These are phyloP conservation scores for Adansonia grandidieri DNA, from an alignment of 441 rosid genomes.

Conservation along the genomic window DNA sequence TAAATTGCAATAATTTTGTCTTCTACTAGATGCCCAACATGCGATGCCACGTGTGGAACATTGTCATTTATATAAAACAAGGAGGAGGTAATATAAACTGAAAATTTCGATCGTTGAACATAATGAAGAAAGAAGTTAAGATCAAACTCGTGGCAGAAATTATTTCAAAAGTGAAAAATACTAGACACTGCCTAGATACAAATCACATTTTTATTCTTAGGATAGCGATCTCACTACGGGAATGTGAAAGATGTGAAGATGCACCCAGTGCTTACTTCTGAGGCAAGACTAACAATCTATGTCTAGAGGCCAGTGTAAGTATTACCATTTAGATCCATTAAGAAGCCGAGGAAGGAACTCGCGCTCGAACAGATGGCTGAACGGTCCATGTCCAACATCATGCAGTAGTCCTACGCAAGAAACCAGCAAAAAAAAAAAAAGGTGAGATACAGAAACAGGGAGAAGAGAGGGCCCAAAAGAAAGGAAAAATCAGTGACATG, in stretches of 20 bases:
- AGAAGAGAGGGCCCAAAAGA: background rate
- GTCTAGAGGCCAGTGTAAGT: background rate
- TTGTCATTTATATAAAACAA: conserved; percentile 1
- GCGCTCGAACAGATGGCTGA: conserved; percentile 73
- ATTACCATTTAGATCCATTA: conserved; percentile 51
- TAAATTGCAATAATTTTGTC: background rate
- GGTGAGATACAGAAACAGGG: conserved; percentile 1
- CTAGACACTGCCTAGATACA: background rate
- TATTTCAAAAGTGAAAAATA: background rate
- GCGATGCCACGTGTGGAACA: background rate
- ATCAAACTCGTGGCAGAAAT: conserved; percentile 8
- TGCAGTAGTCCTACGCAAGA: conserved; percentile 61
- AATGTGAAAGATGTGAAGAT: conserved; percentile 3
- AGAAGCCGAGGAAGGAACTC: conserved; percentile 58
- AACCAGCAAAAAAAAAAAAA: background rate
- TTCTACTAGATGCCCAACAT: background rate
- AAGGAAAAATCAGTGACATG: background rate
- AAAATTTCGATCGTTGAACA: background rate
- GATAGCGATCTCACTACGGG: background rate
- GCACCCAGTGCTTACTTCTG: background rate
- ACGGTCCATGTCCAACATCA: conserved; percentile 88
- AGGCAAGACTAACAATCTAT: conserved; percentile 13
- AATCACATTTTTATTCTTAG: background rate
- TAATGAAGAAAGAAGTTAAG: background rate
- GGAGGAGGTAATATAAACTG: background rate